Base-by-base conservation (phyloP, 768 basidiomycete genomes). In the Leccinum boreale region DNA sequence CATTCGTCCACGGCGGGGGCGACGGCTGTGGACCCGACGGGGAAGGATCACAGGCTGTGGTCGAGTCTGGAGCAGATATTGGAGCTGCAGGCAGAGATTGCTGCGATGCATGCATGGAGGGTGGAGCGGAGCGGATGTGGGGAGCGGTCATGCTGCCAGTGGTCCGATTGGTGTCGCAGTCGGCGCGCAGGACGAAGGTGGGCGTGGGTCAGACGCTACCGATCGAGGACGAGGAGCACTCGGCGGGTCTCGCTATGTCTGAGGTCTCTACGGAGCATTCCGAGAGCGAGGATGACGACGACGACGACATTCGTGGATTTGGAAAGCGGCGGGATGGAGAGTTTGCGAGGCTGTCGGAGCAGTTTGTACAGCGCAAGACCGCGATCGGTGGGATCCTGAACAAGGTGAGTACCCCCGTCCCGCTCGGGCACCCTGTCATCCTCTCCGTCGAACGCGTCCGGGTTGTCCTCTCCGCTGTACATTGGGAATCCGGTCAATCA, bases 101-200 rank as follows among this genome's bases (percentile, higher is more conserved):
- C 89, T 5, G 76, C 75, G 61, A 83, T 89, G 81, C 90, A 91
- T 66, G 72, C 24, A 88, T 91, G 87, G 90, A 92, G 68, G 80
- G 80, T 42, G 52, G 45, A 10, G 35, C 7, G 15, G 35, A 12
- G 7, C 15, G 35, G 55, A 49, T 1, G 11, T 39, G 46, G 70
- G 58, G 17, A 56, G 21, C 10, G n/a, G 9, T 0, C 58, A 59
- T 47, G 29, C 55, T 50, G 26, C 5, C 26, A 26, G 26, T 26
- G 45, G 63, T 26, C n/a, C n/a, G 11, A 29, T n/a, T 17, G 45
- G 45, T 21, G n/a, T 10, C 21, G 28, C 23, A 17, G 3, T 17
- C 1, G 60, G 60, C 2, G 46, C 52, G 15, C 35, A 36, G 15
- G 60, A 19, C 19, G 59, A 69, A 58, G 62, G 59, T 0, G 57